Evolutionary conservation across 2,329 filamentous ascomycete genomes (phyloP).

Genomic region (Fusarium solani-melongenae): DNA sequence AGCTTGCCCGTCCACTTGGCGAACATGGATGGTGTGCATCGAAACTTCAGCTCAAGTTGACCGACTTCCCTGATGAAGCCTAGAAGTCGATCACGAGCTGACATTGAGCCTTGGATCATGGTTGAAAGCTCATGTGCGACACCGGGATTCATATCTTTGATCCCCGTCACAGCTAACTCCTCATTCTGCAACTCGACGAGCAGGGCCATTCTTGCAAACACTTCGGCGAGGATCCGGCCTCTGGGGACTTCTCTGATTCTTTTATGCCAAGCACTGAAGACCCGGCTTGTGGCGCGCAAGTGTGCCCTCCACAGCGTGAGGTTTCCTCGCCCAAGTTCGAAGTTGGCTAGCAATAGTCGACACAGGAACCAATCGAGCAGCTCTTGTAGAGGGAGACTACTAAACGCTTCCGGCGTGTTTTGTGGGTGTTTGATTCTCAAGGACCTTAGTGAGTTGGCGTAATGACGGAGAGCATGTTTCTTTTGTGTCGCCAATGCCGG

Average conservation of each 20-base stretch:
- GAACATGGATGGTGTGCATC: background rate
- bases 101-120: background rate
- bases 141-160: background rate
- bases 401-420: background rate
- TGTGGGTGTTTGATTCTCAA: background rate
- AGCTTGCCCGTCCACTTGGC: background rate
- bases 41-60: background rate
- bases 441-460: background rate
- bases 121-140: background rate
- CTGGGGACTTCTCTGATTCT: background rate
- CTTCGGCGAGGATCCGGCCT: background rate
- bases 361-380: background rate
- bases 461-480: background rate
- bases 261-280: background rate
- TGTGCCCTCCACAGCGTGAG: background rate
- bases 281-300: background rate
- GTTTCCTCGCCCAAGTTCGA: background rate
- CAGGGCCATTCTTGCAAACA: background rate
- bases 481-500: background rate
- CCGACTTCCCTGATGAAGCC: background rate
- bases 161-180: background rate
- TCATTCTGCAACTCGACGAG: background rate
- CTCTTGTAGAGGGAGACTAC: background rate
- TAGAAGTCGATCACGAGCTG: background rate
- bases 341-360: background rate